These are phyloP conservation scores for Fusarium floridanum DNA, from an alignment of 2,329 filamentous ascomycete genomes.

Conservation along the genomic window DNA sequence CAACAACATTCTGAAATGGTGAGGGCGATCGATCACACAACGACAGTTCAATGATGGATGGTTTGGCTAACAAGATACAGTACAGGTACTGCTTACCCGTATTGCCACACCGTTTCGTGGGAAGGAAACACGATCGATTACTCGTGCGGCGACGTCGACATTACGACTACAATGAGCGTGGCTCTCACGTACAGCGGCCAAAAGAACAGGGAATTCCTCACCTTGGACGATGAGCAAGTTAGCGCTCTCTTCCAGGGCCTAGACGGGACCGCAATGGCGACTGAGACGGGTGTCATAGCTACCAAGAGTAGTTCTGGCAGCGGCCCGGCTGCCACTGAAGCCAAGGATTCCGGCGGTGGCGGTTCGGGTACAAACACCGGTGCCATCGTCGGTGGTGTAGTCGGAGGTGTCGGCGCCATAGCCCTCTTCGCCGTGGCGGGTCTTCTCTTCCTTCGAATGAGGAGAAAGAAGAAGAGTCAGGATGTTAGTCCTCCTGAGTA, in stretches of 20 bases:
- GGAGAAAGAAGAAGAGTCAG: slow-evolving; percentile 14
- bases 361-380: slow-evolving; percentile 9
- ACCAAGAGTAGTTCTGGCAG: slow-evolving; percentile 1
- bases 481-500: background rate
- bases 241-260: background rate
- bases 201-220: slow-evolving; percentile 3
- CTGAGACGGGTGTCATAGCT: background rate
- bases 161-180: slow-evolving; percentile 21
- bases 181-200: slow-evolving; percentile 20
- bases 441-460: slow-evolving; percentile 14
- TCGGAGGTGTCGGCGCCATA: slow-evolving; percentile 11
- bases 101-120: slow-evolving; percentile 24
- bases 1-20: slow-evolving; percentile 26
- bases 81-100: slow-evolving; percentile 4
- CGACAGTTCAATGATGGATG: no score
- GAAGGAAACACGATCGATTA: slow-evolving; percentile 16
- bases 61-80: background rate
- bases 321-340: background rate
- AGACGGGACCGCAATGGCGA: background rate
- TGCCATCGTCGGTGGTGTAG: slow-evolving; percentile 25
- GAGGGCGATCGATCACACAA: background rate
- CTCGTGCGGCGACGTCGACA: slow-evolving; percentile 28
- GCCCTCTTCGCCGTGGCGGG: background rate
- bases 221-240: slow-evolving; percentile 10
- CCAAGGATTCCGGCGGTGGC: background rate